Evolutionary conservation across 2,329 filamentous ascomycete species (phyloP).

Genomic region (Akanthomyces lecanii): DNA sequence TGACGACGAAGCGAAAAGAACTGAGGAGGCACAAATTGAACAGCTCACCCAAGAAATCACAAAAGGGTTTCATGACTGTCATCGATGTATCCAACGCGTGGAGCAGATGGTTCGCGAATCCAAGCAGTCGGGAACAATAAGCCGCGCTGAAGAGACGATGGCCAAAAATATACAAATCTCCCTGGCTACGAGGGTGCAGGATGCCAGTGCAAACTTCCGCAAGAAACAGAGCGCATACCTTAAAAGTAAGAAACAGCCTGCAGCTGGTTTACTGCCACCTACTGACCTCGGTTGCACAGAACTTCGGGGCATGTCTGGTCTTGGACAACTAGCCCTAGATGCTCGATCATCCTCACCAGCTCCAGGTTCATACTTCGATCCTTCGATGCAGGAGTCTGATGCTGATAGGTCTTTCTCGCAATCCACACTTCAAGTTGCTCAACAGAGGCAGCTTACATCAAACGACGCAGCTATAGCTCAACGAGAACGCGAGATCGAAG

Average conservation of each 20-base stretch:
- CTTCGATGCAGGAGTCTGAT: slow-evolving; percentile 87
- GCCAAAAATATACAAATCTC: slow-evolving; percentile 93
- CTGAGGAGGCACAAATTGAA: slow-evolving; percentile 89
- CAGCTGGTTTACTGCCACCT: background rate
- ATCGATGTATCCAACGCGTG: slow-evolving; percentile 81
- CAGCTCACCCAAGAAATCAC: slow-evolving; percentile 86
- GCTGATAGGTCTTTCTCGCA: slow-evolving; percentile 90
- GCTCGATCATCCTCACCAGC: slow-evolving; percentile 53
- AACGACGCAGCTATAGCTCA: slow-evolving; percentile 85
- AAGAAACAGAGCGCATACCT: slow-evolving; percentile 97
- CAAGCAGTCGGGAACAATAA: slow-evolving; percentile 66
- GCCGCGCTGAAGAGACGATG: slow-evolving; percentile 87
- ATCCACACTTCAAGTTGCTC: slow-evolving; percentile 77
- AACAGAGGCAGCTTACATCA: slow-evolving; percentile 62
- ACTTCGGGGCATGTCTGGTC: slow-evolving; percentile 66
- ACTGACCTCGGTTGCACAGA: slow-evolving; percentile 44
- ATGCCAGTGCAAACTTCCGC: slow-evolving; percentile 84
- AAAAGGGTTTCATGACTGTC: slow-evolving; percentile 81
- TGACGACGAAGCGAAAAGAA: slow-evolving; percentile 82
- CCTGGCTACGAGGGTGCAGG: slow-evolving; percentile 81
- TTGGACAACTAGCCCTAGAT: slow-evolving; percentile 44
- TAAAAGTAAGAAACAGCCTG: slow-evolving; percentile 61
- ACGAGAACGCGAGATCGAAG: slow-evolving; percentile 93
- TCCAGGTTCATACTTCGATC: slow-evolving; percentile 64
- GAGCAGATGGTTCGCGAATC: slow-evolving; percentile 83